Conservation (phyloP, 2,329 filamentous ascomycete genomes). For the Diplodia intermedia region DNA sequence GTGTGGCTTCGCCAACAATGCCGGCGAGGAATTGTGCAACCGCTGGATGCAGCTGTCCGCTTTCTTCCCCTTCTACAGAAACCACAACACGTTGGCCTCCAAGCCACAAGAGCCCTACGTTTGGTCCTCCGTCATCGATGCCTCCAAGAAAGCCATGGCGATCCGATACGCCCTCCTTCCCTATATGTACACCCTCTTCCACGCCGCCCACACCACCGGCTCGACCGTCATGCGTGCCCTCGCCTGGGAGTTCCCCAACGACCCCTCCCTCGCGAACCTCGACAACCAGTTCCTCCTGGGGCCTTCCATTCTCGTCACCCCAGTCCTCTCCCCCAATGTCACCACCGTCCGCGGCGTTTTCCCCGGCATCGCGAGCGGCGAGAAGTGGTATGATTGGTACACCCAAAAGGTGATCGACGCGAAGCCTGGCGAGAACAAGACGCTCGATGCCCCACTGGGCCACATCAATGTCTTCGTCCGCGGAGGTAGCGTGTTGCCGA, state of each 20-base stretch:
- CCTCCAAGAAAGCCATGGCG: conserved; percentile 69
- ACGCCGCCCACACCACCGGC: conserved; percentile 69
- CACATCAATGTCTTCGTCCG: conserved; percentile 76
- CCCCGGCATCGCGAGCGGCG: conserved; percentile 66
- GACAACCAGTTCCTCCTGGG: conserved; percentile 78
- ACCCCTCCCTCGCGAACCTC: conserved; percentile 69
- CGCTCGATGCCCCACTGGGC: conserved; percentile 66
- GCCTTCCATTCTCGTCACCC: conserved; percentile 68
- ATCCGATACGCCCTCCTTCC: conserved; percentile 75
- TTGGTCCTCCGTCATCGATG: conserved; percentile 70
- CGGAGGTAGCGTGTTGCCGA: conserved; percentile 71
- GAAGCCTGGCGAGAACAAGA: conserved; percentile 62
- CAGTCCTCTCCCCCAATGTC: conserved; percentile 69
- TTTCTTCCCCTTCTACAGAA: conserved; percentile 81
- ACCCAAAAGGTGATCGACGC: conserved; percentile 64
- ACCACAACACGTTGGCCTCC: conserved; percentile 71
- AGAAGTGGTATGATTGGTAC: conserved; percentile 82
- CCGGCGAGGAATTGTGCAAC: conserved; percentile 72
- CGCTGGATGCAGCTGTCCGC: conserved; percentile 76
- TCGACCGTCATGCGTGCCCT: conserved; percentile 75
- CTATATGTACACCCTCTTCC: conserved; percentile 78
- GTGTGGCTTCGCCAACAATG: conserved; percentile 74
- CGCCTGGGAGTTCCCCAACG: conserved; percentile 76
- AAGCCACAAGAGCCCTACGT: conserved; percentile 72
- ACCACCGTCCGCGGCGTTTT: conserved; percentile 71